phyloP scores from a whole-genome alignment of 169 alveolate genomes.

The Plasmodium vivax region DNA sequence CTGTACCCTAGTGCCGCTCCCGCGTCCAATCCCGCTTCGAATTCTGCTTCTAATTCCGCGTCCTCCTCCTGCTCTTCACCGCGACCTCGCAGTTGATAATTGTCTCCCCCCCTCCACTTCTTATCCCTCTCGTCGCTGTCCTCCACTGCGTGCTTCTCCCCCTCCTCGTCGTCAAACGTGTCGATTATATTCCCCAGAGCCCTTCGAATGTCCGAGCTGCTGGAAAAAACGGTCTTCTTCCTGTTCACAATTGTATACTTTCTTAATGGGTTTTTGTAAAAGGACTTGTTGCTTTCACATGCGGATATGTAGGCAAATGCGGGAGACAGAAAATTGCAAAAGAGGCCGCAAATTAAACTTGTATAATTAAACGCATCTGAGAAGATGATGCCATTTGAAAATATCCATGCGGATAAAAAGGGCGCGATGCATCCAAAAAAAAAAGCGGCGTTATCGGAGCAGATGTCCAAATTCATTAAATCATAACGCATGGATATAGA shows the following conservation, averaged over 20 bases:
- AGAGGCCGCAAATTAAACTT: slow-evolving; percentile 76
- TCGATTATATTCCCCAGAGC: slow-evolving; percentile 72
- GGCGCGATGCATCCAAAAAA: slow-evolving; percentile 81
- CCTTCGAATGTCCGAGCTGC: slow-evolving; percentile 56
- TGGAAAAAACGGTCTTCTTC: slow-evolving; percentile 49
- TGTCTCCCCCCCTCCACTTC: neutral
- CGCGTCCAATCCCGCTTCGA: too few species aligned
- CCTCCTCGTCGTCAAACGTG: slow-evolving; percentile 13
- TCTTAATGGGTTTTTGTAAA: slow-evolving; percentile 54
- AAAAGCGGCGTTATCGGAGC: slow-evolving; percentile 74
- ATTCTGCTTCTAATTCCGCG: too few species aligned
- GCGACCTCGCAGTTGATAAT: neutral
- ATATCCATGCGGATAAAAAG: slow-evolving; percentile 80
- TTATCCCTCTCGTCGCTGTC: neutral
- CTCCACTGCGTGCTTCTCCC: neutral
- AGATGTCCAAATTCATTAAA: slow-evolving; percentile 82
- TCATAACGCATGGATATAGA: slow-evolving; percentile 82
- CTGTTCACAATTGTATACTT: slow-evolving; percentile 66
- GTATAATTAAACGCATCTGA: slow-evolving; percentile 76
- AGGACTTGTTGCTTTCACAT: slow-evolving; percentile 57
- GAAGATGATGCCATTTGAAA: slow-evolving; percentile 77
- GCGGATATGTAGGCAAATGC: slow-evolving; percentile 77
- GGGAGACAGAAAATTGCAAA: slow-evolving; percentile 83
- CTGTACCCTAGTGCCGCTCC: neutral
- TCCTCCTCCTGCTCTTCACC: neutral